These are phyloP conservation scores for Mucor circinelloides DNA, from an alignment of 371 early-diverging fungal species.

Conservation along the genomic window DNA sequence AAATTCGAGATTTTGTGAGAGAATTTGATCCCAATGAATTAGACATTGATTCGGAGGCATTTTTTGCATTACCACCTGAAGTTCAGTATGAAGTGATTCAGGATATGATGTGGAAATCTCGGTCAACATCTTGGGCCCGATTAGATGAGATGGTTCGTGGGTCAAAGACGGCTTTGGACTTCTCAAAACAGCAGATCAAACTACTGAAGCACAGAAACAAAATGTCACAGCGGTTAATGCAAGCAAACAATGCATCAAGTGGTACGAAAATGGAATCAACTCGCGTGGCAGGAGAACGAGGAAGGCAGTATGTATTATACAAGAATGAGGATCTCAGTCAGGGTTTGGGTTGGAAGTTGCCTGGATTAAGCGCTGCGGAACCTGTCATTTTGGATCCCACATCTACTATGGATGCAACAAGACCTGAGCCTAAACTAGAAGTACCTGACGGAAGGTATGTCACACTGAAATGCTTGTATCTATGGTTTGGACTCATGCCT, in stretches of 20 bases:
- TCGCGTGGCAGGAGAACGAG: constrained; percentile 82
- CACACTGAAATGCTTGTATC: not conserved
- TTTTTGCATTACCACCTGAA: constrained; percentile 80
- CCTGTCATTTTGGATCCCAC: constrained; percentile 27
- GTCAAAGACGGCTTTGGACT: constrained; percentile 79
- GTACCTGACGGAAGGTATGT: not conserved
- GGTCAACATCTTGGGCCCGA: constrained; percentile 80
- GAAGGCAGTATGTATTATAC: constrained; percentile 78
- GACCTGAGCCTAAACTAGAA: constrained; percentile 8
- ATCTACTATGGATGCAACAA: not conserved
- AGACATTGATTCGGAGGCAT: constrained; percentile 79
- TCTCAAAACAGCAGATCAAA: constrained; percentile 89
- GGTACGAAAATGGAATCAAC: constrained; percentile 5
- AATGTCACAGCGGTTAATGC: constrained; percentile 80
- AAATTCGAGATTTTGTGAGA: constrained; percentile 60
- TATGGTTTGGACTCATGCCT: not conserved
- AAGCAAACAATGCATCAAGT: constrained; percentile 57
- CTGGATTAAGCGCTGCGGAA: constrained; percentile 28
- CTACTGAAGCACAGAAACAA: constrained; percentile 81
- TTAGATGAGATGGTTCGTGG: constrained; percentile 73
- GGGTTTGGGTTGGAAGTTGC: constrained; percentile 74
- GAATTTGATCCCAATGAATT: constrained; percentile 59
- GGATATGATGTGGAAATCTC: constrained; percentile 80
- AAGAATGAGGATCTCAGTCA: constrained; percentile 75
- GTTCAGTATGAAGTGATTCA: constrained; percentile 90